Conservation (phyloP, 139 green algal species). For the Picochlorum sp. region DNA sequence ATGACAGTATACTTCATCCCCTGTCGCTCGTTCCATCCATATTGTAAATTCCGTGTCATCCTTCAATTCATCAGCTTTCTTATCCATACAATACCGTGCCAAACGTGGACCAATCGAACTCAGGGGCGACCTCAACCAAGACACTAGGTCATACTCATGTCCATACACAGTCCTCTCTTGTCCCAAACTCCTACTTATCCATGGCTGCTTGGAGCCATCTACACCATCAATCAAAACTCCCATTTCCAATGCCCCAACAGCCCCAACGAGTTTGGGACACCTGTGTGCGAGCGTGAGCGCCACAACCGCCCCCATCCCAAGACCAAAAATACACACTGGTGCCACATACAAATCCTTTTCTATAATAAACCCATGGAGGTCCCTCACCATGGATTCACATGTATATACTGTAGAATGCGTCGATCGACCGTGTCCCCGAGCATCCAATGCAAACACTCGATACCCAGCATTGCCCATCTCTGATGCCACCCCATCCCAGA, state of each 20-base stretch:
- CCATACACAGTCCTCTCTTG: not conserved
- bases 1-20: too few relatives aligned
- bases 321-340: conserved; percentile 33
- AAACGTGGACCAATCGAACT: not conserved
- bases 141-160: not conserved
- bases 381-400: conserved; percentile 17
- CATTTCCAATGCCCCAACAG: conserved; percentile 20
- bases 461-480: conserved; percentile 23
- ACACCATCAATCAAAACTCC: not conserved
- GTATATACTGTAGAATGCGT: not conserved
- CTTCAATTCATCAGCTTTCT: too few relatives aligned
- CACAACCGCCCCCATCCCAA: conserved; percentile 25
- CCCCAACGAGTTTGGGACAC: conserved; percentile 15
- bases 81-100: too few relatives aligned
- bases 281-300: conserved; percentile 18
- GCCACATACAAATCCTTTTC: conserved; percentile 36
- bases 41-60: too few relatives aligned
- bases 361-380: conserved; percentile 34
- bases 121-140: not conserved
- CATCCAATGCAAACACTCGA: conserved; percentile 23
- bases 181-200: not conserved
- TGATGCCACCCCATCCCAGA: conserved; percentile 19
- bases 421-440: conserved; percentile 19
- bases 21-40: too few relatives aligned
- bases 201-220: not conserved